Evolutionary conservation across 345 rosid species (phyloP).

Genomic region (Physaria fendleri): DNA sequence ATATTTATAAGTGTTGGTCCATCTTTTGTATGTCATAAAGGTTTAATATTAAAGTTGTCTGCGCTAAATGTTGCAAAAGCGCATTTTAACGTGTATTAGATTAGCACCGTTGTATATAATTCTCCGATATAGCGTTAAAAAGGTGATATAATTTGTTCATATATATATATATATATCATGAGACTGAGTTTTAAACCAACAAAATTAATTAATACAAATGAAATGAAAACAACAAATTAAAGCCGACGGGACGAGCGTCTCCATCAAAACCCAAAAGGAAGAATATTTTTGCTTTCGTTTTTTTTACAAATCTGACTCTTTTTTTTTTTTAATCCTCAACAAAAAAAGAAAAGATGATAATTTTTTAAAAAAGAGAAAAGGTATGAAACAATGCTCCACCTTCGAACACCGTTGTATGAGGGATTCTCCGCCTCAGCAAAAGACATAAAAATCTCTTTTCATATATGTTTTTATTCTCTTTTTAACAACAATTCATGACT

Average conservation of each 20-base stretch:
- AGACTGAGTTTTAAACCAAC: neutral
- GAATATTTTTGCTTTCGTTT: neutral
- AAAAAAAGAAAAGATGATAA: conserved; percentile 11
- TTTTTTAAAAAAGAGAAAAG: too few species aligned
- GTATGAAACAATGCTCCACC: conserved; percentile 27
- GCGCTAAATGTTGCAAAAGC: conserved; percentile 25
- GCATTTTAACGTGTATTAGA: conserved; percentile 22
- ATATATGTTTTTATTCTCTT: conserved; percentile 25
- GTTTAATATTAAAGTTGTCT: conserved; percentile 14
- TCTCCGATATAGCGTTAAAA: neutral
- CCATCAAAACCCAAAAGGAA: conserved; percentile 24
- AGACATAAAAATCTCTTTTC: conserved; percentile 16
- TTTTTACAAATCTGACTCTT: conserved; percentile 16
- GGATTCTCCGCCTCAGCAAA: conserved; percentile 41
- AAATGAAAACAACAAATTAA: neutral
- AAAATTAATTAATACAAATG: neutral
- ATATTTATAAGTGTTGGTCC: neutral
- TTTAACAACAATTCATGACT: conserved; percentile 5
- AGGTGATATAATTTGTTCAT: neutral
- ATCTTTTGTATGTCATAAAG: conserved; percentile 15
- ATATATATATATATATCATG: too few species aligned
- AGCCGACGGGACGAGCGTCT: conserved; percentile 11
- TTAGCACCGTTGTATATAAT: neutral
- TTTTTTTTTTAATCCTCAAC: neutral
- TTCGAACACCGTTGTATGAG: conserved; percentile 29